These are phyloP conservation scores for Plasmodium gallinaceum DNA, from an alignment of 169 alveolate species.

Conservation along the genomic window DNA sequence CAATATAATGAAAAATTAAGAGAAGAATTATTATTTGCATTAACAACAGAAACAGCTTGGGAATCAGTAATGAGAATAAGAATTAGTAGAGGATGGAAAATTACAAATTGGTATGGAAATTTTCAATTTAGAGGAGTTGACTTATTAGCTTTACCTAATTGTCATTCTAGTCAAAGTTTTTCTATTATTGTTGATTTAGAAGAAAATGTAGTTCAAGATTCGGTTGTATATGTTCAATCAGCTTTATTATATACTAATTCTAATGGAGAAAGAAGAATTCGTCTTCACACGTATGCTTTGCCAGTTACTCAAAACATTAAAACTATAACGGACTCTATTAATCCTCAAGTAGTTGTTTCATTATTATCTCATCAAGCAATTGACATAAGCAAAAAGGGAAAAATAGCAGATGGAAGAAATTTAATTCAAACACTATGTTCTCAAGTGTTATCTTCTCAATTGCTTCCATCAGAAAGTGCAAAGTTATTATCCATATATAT, in stretches of 20 bases:
- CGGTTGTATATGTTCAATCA: constrained; percentile 94
- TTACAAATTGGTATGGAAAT: constrained; percentile 94
- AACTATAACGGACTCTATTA: constrained; percentile 84
- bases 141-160: constrained; percentile 93
- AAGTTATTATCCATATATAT: constrained; percentile 80
- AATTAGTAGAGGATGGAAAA: constrained; percentile 95
- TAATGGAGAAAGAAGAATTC: constrained; percentile 98
- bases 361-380: constrained; percentile 85
- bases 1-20: constrained; percentile 82
- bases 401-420: constrained; percentile 88
- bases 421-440: constrained; percentile 86
- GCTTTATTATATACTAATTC: constrained; percentile 97
- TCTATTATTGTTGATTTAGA: constrained; percentile 91
- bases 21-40: constrained; percentile 90
- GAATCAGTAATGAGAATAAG: constrained; percentile 98
- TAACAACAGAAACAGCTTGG: constrained; percentile 94
- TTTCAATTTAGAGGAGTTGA: constrained; percentile 92
- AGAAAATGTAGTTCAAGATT: constrained; percentile 83
- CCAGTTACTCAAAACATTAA: constrained; percentile 93
- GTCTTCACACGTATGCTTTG: constrained; percentile 95
- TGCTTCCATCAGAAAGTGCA: constrained; percentile 76
- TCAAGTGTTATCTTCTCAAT: constrained; percentile 80
- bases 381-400: constrained; percentile 81
- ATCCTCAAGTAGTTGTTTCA: constrained; percentile 86
- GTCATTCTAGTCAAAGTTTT: constrained; percentile 92